Conservation (phyloP, 768 basidiomycete genomes). For the Russula sp. region DNA sequence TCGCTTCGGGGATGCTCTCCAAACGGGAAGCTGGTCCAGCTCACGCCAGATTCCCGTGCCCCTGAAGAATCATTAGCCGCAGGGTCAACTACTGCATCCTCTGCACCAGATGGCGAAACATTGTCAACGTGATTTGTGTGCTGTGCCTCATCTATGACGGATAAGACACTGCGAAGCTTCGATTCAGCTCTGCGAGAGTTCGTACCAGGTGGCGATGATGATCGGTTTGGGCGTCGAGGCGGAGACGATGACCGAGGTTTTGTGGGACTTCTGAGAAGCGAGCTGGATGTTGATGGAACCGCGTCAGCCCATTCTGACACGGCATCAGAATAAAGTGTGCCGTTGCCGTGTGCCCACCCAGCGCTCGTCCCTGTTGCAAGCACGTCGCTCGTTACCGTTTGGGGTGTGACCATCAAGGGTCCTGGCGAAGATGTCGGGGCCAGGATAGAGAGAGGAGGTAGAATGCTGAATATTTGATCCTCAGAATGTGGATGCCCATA, state of each 20-base stretch:
- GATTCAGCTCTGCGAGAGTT: constrained; percentile 44
- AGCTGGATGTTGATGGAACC: constrained; percentile 31
- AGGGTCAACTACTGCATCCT: neutral
- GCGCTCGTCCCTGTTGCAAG: constrained; percentile 21
- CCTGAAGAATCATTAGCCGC: constrained; percentile 14
- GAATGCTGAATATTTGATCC: constrained; percentile 90
- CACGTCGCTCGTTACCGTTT: constrained; percentile 26
- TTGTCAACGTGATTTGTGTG: constrained; percentile 34
- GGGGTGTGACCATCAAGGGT: constrained; percentile 49
- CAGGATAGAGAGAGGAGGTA: constrained; percentile 78
- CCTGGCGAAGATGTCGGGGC: constrained; percentile 58
- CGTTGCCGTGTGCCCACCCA: constrained; percentile 33
- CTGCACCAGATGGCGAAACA: neutral
- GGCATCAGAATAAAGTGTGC: constrained; percentile 33
- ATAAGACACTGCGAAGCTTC: constrained; percentile 69
- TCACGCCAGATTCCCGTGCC: constrained; percentile 36
- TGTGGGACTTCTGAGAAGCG: constrained; percentile 25
- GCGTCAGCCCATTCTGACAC: constrained; percentile 53
- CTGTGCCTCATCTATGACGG: constrained; percentile 64
- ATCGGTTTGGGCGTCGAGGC: constrained; percentile 19
- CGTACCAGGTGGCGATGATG: constrained; percentile 25
- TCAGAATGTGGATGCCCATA: constrained; percentile 86
- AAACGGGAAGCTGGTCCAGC: constrained; percentile 44
- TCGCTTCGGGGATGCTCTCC: constrained; percentile 40
- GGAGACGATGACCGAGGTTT: constrained; percentile 53